A percentile compares a stretch with the other conserved stretches of the same genome.
phyloP scores from a whole-genome alignment of 2,329 filamentous ascomycete genomes.

The Aschersonia sp. region DNA sequence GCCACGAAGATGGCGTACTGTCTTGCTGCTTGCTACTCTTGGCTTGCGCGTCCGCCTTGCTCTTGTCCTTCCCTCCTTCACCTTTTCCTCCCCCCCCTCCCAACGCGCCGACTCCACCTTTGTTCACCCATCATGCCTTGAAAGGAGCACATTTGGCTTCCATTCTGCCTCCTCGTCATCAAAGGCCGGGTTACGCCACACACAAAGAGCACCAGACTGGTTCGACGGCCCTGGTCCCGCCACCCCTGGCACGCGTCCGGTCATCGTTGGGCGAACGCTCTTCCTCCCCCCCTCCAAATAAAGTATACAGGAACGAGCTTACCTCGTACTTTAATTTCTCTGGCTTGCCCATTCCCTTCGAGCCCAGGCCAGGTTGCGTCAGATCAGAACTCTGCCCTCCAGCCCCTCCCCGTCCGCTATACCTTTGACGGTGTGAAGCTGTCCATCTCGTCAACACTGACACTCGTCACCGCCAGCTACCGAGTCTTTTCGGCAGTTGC shows the following conservation, averaged over 20 bases:
- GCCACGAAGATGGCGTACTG: not conserved
- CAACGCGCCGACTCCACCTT: not conserved
- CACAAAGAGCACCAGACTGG: not conserved
- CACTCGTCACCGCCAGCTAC: conserved; percentile 1
- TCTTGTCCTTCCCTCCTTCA: not conserved
- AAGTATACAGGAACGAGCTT: no score
- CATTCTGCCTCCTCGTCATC: not conserved
- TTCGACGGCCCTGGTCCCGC: not conserved
- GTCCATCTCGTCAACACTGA: not conserved
- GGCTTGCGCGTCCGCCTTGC: not conserved
- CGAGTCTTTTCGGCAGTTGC: conserved; percentile 3
- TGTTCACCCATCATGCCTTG: no score
- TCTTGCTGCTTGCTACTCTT: not conserved
- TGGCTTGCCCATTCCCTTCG: no score
- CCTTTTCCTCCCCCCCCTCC: not conserved
- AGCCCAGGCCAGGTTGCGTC: no score
- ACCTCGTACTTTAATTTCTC: no score
- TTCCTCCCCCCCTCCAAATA: no score
- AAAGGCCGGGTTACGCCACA: not conserved
- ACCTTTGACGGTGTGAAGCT: no score
- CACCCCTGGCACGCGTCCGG: no score
- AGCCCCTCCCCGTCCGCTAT: no score
- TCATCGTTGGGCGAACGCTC: no score
- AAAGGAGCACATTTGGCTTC: not conserved
- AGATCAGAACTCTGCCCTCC: no score